A percentile compares a stretch with the other conserved stretches of the same genome.
These are phyloP conservation scores for Scheffersomyces ergatensis DNA, from an alignment of 805 yeast species.

Conservation along the genomic window DNA sequence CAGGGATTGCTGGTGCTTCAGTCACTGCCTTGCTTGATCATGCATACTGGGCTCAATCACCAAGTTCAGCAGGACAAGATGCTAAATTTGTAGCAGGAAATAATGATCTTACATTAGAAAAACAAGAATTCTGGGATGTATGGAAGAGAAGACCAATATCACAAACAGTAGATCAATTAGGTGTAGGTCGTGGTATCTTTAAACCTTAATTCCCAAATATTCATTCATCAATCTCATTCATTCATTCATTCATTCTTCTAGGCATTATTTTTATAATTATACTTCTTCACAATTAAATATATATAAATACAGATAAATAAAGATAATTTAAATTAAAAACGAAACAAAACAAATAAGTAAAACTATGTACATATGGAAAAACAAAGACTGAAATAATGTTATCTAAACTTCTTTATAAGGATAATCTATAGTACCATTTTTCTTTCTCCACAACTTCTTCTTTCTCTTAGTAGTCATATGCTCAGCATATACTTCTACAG, in stretches of 20 bases:
- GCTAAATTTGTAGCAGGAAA: slow-evolving; percentile 38
- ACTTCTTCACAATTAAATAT: too few relatives aligned
- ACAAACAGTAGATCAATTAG: slow-evolving; percentile 74
- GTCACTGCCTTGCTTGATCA: slow-evolving; percentile 37
- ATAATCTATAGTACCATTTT: slow-evolving; percentile 77
- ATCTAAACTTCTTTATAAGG: slow-evolving; percentile 59
- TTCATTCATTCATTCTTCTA: not conserved
- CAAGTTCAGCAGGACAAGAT: slow-evolving; percentile 36
- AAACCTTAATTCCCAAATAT: slow-evolving; percentile 21
- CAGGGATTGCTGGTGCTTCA: slow-evolving; percentile 40
- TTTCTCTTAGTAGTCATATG: slow-evolving; percentile 78
- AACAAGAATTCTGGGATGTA: slow-evolving; percentile 73
- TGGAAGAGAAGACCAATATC: slow-evolving; percentile 78
- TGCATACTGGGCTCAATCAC: slow-evolving; percentile 39
- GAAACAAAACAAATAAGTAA: slow-evolving; percentile 1
- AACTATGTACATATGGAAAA: too few relatives aligned
- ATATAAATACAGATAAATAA: too few relatives aligned
- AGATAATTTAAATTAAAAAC: not conserved
- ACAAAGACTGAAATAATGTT: not conserved
- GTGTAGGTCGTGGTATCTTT: slow-evolving; percentile 62
- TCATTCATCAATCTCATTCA: not conserved
- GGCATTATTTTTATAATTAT: not conserved
- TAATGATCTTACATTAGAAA: slow-evolving; percentile 30
- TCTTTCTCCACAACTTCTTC: slow-evolving; percentile 91
- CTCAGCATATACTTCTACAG: slow-evolving; percentile 85